Evolutionary conservation across 1,284 basidiomycete genomes (phyloP), one percentile per base, ranked within the genome.

Genomic region (Melampsora americana): DNA sequence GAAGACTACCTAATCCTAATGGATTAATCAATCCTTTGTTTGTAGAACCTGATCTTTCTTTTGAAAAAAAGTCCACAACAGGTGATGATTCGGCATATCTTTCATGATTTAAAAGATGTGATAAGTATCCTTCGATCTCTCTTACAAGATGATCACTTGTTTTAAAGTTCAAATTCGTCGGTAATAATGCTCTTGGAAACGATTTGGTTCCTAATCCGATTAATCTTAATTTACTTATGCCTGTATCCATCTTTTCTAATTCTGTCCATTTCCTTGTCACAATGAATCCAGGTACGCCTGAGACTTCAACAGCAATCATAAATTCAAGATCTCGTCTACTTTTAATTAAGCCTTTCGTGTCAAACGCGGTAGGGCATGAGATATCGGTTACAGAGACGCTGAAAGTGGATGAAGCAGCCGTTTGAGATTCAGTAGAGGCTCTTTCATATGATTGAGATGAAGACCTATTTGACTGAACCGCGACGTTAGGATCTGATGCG

Each of bases 181-280:
- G 72, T 61, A 74, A 67, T 35, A 74, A 67, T 32, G 72, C 72
- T 32, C 72, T 74, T 23, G 72, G 72, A 61, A 74, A 74, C 14
- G 46, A 62, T 46, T 59, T 67, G 32, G 72, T 74, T 46, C 72
- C 72, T 30, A 74, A 62, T 14, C 72, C 72, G 14, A 61, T 35
- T n/a, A 67, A 26, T 50, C 56, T 74, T 53, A 66, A 56, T 39
- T 67, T 74, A 18, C 66, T 61, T 30, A 74, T 67, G 12, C 50
- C 72, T 23, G 32, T n/a, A 26, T 74, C 72, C 72, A 74, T 74
- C 39, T 56, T 35, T 48, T 74, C 72, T 59, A 74, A 53, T 46
- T 74, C 72, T 6, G 64, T 35, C 72, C 72, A 74, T 61, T 66
- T 66, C 26, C 72, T 44, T 9, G 72, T 67, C 16, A 74, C 72